phyloP scores from a whole-genome alignment of 345 rosid genomes.

The Passiflora organensis region DNA sequence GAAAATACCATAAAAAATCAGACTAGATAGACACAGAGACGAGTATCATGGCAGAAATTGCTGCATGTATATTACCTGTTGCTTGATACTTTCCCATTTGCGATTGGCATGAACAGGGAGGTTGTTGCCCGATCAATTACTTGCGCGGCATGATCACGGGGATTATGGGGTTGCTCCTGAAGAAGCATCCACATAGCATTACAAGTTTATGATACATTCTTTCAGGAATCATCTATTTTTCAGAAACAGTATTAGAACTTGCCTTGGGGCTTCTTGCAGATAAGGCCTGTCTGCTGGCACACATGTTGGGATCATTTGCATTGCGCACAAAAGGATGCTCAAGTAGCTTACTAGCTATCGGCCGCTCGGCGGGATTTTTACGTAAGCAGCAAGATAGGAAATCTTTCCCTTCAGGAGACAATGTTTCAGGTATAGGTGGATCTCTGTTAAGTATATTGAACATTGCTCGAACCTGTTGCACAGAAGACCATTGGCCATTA shows the following conservation, averaged over 20 bases:
- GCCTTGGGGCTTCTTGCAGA: constrained; percentile 22
- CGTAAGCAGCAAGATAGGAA: constrained; percentile 52
- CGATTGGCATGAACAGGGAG: constrained; percentile 8
- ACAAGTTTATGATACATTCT: not conserved
- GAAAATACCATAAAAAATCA: not conserved
- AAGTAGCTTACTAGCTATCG: constrained; percentile 43
- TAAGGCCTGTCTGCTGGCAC: constrained; percentile 13
- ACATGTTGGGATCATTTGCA: constrained; percentile 28
- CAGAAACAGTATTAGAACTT: constrained; percentile 5
- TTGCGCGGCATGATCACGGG: constrained; percentile 8
- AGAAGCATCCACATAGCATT: constrained; percentile 3
- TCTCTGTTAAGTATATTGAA: constrained; percentile 47
- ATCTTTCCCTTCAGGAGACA: constrained; percentile 57
- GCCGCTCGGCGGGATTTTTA: constrained; percentile 58
- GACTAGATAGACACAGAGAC: not conserved
- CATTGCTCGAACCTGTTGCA: constrained; percentile 57
- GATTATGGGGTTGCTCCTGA: constrained; percentile 33
- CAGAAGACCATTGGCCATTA: not conserved
- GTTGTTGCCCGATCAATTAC: constrained; percentile 14
- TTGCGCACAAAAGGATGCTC: constrained; percentile 53
- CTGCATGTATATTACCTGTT: constrained; percentile 13
- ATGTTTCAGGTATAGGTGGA: constrained; percentile 52
- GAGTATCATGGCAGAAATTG: not conserved
- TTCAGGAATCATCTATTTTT: not conserved
- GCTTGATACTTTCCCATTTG: constrained; percentile 13